phyloP scores from a whole-genome alignment of 1,284 basidiomycete genomes.

The Malassezia psittaci region DNA sequence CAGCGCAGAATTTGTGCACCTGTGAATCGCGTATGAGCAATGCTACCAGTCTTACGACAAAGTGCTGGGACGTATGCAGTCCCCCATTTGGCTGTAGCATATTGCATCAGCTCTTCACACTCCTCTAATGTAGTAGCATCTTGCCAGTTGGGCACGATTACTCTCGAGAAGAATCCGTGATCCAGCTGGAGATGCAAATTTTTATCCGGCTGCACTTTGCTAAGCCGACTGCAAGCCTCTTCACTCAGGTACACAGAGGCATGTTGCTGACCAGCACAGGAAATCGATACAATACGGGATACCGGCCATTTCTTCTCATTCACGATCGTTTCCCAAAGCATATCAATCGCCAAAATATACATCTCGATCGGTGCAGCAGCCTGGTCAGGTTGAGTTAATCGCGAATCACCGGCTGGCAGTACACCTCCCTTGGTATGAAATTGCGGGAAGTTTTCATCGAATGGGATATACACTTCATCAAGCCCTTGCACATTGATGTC shows the following conservation, averaged over 20 bases:
- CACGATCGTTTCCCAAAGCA: conserved; percentile 60
- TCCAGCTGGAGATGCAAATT: conserved; percentile 54
- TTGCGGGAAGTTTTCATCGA: conserved; percentile 65
- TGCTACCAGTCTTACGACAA: conserved; percentile 59
- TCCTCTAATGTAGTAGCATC: conserved; percentile 73
- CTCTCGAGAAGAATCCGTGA: conserved; percentile 59
- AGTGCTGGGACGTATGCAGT: conserved; percentile 22
- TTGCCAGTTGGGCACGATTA: conserved; percentile 76
- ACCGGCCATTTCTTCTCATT: conserved; percentile 57
- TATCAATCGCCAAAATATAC: conserved; percentile 73
- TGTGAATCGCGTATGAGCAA: conserved; percentile 79
- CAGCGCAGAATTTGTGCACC: conserved; percentile 72
- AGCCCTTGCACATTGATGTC: conserved; percentile 57
- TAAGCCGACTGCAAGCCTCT: conserved; percentile 55
- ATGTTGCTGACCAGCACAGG: conserved; percentile 80
- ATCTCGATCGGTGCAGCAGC: conserved; percentile 67
- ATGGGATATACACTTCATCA: conserved; percentile 65
- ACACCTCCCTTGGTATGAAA: conserved; percentile 58
- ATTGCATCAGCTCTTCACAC: conserved; percentile 57
- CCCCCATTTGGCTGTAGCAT: neutral
- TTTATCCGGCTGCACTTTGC: conserved; percentile 54
- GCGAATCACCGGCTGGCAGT: conserved; percentile 8
- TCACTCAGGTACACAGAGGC: conserved; percentile 76
- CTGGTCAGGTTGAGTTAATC: conserved; percentile 53
- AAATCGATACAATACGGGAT: conserved; percentile 57